Base-by-base conservation (phyloP, 2,329 filamentous ascomycete species). In the Talaromyces sp. region DNA sequence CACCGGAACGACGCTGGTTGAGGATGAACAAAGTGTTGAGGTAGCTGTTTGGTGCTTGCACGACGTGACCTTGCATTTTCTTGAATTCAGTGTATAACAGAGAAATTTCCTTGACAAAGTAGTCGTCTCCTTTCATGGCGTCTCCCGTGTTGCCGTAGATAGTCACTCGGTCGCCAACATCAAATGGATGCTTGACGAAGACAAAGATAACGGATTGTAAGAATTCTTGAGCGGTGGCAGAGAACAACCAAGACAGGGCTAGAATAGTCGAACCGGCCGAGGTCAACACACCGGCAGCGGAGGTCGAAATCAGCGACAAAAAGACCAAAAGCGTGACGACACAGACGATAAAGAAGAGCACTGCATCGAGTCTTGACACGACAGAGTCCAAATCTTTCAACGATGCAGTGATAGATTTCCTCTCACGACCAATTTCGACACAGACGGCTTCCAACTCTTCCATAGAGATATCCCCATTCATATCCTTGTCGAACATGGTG, bases 51-150 rank as follows among this genome's bases (percentile, higher is more conserved):
- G 94, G 94, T 0, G 94, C 94, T 77, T 97, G 94, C 0, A 98
- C 94, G 27, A 97, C 90, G 72, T 97, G 93, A 1, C 94, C 94
- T 77, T 97, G 90, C 91, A 97, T 94, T 83, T 97, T 97, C 84
- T 97, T 97, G 82, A 97, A 97, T 74, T 97, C 94, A 15, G 94
- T 98, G 76, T 95, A 98, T 17, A 97, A 84, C 1, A 98, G 84
- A 1, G 92, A 91, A 64, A 98, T 96, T 74, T 97, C 92, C 63
- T 96, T 96, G 63, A 98, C 93, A 70, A 96, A 97, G 78, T 97
- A 98, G 72, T 97, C 94, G 71, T 97, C 94, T 54, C 93, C 93
- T 40, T 85, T 86, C 73, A 92, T 84, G 17, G 84, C 76, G n/a
- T 88, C 85, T 67, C 94, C 94, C 0, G 92, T 92, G 72, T 93